Evolutionary conservation across 306 rosid genomes (phyloP).

Genomic region (Inga leiocalycina): DNA sequence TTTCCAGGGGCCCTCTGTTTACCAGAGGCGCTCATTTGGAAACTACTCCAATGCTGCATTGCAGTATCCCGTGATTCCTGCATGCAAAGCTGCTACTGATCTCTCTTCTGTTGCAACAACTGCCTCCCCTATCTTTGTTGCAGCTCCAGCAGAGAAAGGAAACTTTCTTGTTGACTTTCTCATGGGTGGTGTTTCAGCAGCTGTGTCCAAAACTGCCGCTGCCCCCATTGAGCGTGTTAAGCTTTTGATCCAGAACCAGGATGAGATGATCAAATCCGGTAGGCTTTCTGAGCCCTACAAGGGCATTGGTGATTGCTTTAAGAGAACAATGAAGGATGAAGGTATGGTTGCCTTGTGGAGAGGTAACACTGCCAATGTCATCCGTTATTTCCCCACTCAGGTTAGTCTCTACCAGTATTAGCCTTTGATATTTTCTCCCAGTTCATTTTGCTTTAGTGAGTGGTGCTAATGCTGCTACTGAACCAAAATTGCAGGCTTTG

Average conservation of each 20-base stretch:
- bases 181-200: constrained; percentile 97
- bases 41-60: constrained; percentile 70
- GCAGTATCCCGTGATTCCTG: constrained; percentile 53
- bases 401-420: constrained; percentile 30
- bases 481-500: constrained; percentile 61
- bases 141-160: constrained; percentile 85
- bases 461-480: constrained; percentile 19
- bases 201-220: constrained; percentile 93
- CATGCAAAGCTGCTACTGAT: constrained; percentile 60
- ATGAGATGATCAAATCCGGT: constrained; percentile 82
- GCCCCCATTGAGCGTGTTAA: constrained; percentile 94
- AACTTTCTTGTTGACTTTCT: constrained; percentile 71
- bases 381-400: constrained; percentile 88
- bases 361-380: constrained; percentile 89
- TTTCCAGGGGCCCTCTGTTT: constrained; percentile 47
- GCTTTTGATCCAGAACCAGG: constrained; percentile 91
- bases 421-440: neutral
- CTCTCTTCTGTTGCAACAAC: constrained; percentile 57
- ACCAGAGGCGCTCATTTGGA: constrained; percentile 62
- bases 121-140: constrained; percentile 76
- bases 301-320: constrained; percentile 92
- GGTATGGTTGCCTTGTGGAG: constrained; percentile 78
- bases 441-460: neutral
- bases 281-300: constrained; percentile 87
- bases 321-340: constrained; percentile 67